Evolutionary conservation across 257 asterid species (phyloP), one percentile per base, ranked within the genome.

Genomic region (Nicotiana noctiflora): DNA sequence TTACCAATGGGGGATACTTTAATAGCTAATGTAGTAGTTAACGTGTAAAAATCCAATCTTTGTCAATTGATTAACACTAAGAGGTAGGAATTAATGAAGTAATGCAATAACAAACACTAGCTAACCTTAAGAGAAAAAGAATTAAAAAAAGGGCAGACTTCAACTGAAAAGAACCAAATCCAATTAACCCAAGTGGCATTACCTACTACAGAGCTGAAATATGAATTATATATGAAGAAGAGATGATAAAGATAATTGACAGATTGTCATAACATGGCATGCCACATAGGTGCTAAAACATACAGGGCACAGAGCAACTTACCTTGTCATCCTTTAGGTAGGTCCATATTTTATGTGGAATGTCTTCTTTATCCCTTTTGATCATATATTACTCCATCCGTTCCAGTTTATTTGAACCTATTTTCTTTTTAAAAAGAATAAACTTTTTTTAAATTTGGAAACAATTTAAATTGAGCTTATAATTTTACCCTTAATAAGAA

Each of bases 221-320:
- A 59, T 17, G 29, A 19, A 81, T 70, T 53, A 82, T 68, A 83
- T 76, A 53, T 19, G 55, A 53, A 68, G 60, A 6, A 27, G 32
- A 82, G 76, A 80, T 15, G 62, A 64, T 76, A 62, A 63, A 75
- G 76, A 81, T 34, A 82, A 66, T 86, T 51, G 80, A 87, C 90
- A 88, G 82, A 60, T 82, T 82, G 87, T 86, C 90, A 82, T 75
- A 82, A 83, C 87, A 75, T 87, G 91, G 83, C 68, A 27, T 68
- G 60, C 55, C 53, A 68, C 51, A 59, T 53, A 21, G 0, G 34
- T 23, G 70, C 25, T 60, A 34, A 78, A 19, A 75, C 79, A 64
- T 51, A 63, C 18, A 60, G 53, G 76, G 74, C 80, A 32, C 72
- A n/a, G 17, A 60, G 17, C 25, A 59, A 34, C 59, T 77, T 77